These are phyloP conservation scores for Hypoxylon rubiginosum DNA, from an alignment of 2,329 filamentous ascomycete genomes.

Conservation along the genomic window DNA sequence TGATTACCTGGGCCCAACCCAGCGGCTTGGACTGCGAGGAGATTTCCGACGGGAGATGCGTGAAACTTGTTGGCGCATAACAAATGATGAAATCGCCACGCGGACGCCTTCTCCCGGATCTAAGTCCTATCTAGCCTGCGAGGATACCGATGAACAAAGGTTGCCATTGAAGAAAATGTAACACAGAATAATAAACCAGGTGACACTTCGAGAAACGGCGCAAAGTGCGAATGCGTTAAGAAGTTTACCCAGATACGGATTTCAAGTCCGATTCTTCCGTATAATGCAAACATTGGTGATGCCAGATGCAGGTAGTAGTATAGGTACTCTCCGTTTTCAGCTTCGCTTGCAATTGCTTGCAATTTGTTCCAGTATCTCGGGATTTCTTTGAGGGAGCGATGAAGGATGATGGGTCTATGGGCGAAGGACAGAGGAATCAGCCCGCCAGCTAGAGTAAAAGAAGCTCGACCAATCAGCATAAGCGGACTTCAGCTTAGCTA, in stretches of 20 bases:
- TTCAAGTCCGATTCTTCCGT: neutral
- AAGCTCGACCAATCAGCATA: conserved; percentile 22
- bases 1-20: neutral
- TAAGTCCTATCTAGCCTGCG: neutral
- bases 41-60: conserved; percentile 4
- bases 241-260: too few species aligned
- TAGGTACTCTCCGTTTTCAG: neutral
- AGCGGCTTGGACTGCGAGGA: neutral
- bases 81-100: conserved; percentile 18
- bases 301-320: neutral
- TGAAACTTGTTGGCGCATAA: conserved; percentile 12
- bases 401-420: neutral
- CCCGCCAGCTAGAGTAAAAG: too few species aligned
- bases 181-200: neutral
- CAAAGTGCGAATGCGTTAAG: neutral
- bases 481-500: neutral
- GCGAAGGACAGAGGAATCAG: neutral
- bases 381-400: neutral
- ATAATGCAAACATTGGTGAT: neutral
- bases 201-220: neutral
- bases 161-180: neutral
- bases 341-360: neutral
- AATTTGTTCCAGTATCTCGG: neutral
- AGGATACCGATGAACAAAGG: neutral
- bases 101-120: neutral